These are phyloP conservation scores for Ophiostoma ulmi DNA, from an alignment of 2,329 filamentous ascomycete genomes.

Conservation along the genomic window DNA sequence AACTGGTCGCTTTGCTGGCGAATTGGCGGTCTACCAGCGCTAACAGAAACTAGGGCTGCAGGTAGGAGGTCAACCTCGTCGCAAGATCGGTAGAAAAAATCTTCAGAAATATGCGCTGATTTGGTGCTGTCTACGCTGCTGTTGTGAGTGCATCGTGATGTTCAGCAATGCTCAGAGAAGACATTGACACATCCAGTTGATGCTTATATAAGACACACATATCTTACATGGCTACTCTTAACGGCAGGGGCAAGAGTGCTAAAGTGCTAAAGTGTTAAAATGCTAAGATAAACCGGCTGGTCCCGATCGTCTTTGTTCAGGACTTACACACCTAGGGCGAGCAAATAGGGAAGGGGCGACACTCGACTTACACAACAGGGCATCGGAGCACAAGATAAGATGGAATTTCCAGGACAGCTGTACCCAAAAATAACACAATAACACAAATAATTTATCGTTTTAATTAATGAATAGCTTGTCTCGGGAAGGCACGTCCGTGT, in stretches of 20 bases:
- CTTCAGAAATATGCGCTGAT: background rate
- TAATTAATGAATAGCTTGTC: background rate
- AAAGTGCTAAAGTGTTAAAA: background rate
- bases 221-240: background rate
- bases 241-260: background rate
- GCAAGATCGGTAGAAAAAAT: background rate
- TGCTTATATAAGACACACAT: background rate
- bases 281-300: background rate
- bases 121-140: background rate
- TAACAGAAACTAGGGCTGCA: background rate
- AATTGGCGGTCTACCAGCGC: constrained; percentile 13
- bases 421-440: background rate
- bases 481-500: background rate
- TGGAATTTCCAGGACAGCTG: background rate
- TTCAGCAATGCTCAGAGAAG: background rate
- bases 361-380: background rate
- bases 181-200: background rate
- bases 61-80: background rate
- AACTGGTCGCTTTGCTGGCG: constrained; percentile 2
- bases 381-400: background rate
- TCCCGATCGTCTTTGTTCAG: constrained; percentile 10
- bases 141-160: background rate
- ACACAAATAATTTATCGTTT: background rate
- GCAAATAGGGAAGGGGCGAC: background rate
- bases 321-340: constrained; percentile 1